These are phyloP conservation scores for Dactylellina haptotyla DNA, from an alignment of 2,329 filamentous ascomycete genomes.

Conservation along the genomic window DNA sequence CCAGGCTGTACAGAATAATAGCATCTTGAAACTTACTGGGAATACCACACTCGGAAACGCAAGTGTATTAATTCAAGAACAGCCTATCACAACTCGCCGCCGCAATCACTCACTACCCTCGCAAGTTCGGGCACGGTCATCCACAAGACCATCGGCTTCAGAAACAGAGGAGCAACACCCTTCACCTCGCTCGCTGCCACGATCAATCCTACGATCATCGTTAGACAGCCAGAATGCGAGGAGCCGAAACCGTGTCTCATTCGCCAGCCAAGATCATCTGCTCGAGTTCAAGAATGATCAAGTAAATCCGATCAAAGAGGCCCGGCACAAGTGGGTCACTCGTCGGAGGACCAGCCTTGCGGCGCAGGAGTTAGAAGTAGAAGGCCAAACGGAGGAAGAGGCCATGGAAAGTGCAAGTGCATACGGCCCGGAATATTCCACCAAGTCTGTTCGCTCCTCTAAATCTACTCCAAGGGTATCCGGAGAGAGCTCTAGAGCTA, in stretches of 20 bases:
- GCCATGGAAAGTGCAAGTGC: constrained; percentile 9
- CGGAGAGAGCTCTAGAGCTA: background rate
- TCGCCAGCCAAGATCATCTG: constrained; percentile 28
- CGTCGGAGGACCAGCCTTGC: background rate
- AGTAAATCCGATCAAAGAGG: constrained; percentile 16
- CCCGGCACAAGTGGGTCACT: constrained; percentile 21
- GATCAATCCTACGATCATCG: constrained; percentile 7
- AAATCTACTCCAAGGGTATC: background rate
- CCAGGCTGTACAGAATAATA: no score
- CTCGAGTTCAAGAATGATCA: constrained; percentile 11
- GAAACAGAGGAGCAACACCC: background rate
- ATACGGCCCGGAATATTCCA: background rate
- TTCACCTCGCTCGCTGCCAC: background rate
- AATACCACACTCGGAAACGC: no score
- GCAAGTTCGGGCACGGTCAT: no score
- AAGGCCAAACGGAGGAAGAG: background rate
- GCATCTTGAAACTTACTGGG: no score
- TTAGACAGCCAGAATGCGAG: background rate
- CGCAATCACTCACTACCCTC: no score
- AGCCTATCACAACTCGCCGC: no score
- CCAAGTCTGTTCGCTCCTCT: no score
- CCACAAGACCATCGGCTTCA: no score
- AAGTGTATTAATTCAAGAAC: no score
- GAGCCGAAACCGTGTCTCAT: constrained; percentile 12
- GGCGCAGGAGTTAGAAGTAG: background rate